These are phyloP conservation scores for Sechiopsis laciniata DNA, from an alignment of 306 rosid species.

Conservation along the genomic window DNA sequence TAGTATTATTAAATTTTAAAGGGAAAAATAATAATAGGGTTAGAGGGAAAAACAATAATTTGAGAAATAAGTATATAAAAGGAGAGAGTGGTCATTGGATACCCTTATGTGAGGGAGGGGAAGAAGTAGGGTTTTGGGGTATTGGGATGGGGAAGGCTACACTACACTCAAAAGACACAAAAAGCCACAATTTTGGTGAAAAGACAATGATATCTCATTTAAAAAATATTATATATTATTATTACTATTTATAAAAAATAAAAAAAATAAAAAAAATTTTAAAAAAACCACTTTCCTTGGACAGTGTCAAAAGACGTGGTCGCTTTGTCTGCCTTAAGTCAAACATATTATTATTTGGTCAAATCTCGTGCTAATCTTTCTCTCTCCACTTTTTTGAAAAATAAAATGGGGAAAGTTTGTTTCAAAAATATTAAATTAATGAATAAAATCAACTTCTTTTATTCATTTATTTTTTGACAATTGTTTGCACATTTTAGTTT, in stretches of 20 bases:
- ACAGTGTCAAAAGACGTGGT: constrained; percentile 39
- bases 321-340: constrained; percentile 47
- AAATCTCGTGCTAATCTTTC: constrained; percentile 39
- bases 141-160: constrained; percentile 4
- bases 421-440: not conserved
- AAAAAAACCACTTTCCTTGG: constrained; percentile 32
- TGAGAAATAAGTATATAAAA: not conserved
- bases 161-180: constrained; percentile 3
- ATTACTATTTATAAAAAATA: no score
- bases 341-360: constrained; percentile 39
- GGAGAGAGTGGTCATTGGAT: constrained; percentile 11
- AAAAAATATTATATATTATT: not conserved
- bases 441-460: not conserved
- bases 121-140: not conserved
- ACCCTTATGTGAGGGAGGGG: not conserved
- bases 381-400: not conserved
- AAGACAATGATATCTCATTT: not conserved
- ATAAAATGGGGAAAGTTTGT: not conserved
- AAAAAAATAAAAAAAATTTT: no score
- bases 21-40: not conserved
- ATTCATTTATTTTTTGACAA: no score
- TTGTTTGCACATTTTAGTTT: not conserved
- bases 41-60: not conserved
- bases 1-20: not conserved
- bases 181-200: not conserved